phyloP scores from a whole-genome alignment of 2,329 filamentous ascomycete species.

The Monosporascus sp. region DNA sequence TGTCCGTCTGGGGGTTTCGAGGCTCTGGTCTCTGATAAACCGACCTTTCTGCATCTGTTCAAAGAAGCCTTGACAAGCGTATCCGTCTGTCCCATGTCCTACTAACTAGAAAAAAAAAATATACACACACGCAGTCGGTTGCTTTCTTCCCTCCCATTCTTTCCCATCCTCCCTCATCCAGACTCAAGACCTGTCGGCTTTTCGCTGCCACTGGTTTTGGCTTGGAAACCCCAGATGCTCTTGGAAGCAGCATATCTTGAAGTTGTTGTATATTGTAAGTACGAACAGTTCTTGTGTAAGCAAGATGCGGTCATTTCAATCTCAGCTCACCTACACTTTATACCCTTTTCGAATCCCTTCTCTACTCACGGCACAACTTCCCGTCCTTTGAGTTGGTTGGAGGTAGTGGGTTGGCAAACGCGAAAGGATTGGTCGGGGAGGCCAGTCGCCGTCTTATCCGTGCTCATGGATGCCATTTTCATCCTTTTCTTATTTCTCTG shows the following conservation, averaged over 20 bases:
- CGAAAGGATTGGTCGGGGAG: too few relatives aligned
- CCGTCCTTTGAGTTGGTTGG: too few relatives aligned
- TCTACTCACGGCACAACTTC: too few relatives aligned
- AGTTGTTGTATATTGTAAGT: conserved; percentile 18
- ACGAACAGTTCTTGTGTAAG: conserved; percentile 5
- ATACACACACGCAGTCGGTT: neutral
- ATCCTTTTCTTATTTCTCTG: neutral
- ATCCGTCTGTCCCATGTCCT: neutral
- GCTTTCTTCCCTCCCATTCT: conserved; percentile 4
- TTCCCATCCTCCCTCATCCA: conserved; percentile 11
- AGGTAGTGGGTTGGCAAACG: too few relatives aligned
- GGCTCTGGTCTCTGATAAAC: neutral
- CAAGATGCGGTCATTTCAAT: too few relatives aligned
- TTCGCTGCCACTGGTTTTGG: conserved; percentile 16
- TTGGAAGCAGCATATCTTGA: conserved; percentile 13
- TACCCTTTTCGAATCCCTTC: too few relatives aligned
- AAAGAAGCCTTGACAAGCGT: neutral
- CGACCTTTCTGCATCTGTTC: too few relatives aligned
- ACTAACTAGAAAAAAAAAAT: neutral
- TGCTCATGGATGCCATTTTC: neutral
- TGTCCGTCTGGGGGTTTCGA: neutral
- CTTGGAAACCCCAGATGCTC: conserved; percentile 8
- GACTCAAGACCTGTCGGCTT: conserved; percentile 15
- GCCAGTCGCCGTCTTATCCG: neutral
- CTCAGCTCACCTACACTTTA: too few relatives aligned